Evolutionary conservation across 768 basidiomycete genomes (phyloP).

Genomic region (Mycena venus): DNA sequence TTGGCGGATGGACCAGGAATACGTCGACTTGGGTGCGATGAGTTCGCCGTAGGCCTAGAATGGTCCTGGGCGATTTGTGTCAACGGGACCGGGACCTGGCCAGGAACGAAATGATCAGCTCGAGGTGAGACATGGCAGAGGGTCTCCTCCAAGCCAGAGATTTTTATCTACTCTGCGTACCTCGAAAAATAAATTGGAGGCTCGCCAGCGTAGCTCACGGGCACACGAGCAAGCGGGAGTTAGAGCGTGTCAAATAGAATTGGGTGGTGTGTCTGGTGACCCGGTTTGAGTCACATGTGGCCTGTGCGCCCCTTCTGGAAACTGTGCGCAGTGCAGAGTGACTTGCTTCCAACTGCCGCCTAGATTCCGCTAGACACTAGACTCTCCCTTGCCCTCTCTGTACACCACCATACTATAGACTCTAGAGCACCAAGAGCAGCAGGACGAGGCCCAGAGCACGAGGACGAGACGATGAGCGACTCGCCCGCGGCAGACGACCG

Average conservation of each 20-base stretch:
- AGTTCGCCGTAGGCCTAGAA: too few relatives aligned
- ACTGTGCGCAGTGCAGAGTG: too few relatives aligned
- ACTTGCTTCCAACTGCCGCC: constrained; percentile 4
- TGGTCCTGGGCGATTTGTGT: too few relatives aligned
- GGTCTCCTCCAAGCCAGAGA: neutral
- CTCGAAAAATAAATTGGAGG: neutral
- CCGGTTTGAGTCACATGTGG: neutral
- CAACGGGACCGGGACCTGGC: too few relatives aligned
- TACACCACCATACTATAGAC: neutral
- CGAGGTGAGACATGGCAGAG: too few relatives aligned
- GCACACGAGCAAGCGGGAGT: neutral
- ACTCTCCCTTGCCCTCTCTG: neutral
- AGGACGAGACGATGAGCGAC: neutral
- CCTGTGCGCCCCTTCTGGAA: neutral
- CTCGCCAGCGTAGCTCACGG: neutral
- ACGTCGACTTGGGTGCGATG: too few relatives aligned
- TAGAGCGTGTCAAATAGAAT: neutral
- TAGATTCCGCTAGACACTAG: neutral
- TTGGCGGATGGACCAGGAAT: too few relatives aligned
- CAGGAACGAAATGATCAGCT: too few relatives aligned
- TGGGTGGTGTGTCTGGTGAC: neutral
- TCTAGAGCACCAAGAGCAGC: neutral
- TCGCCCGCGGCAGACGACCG: neutral
- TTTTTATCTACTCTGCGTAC: too few relatives aligned
- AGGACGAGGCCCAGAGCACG: neutral